Base-by-base conservation (phyloP, 139 green algal genomes). In the Chlamydomonas schloesseri region DNA sequence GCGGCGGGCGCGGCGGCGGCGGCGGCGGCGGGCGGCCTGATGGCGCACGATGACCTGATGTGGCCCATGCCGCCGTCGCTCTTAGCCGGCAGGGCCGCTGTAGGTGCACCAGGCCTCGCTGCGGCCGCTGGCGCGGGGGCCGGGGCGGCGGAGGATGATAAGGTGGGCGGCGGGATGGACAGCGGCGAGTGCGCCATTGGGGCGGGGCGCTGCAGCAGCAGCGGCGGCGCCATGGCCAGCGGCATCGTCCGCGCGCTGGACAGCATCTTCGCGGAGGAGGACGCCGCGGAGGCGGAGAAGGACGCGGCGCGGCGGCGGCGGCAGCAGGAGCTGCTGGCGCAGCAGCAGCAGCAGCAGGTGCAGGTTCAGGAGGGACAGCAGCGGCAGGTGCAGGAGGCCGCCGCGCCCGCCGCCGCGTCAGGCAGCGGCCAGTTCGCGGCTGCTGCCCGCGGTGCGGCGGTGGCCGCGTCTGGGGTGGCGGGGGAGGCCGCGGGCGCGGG, bases 251-350 rank as follows among this genome's bases (percentile, higher is more conserved):
- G 78, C 4, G 78, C 78, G n/a, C 78, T 84, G 46, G 42, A 84
- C 78, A 75, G 64, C 64, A 84, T 84, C 18, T 84, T 84, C 34
- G 64, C 42, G 28, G 78, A 84, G 46, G 78, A 84, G 31, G 78
- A 84, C 8, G 26, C 31, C 34, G 75, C 62, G 58, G 75, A 71
- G 58, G 34, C 65, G 37, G 29, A 47, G 26, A 58, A 17, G 17
- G 55, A 23, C 8, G 55, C 20, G 55, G 29, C 17, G 64, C 4
- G 64, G 18, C 29, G 13, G 64, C 64, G 60, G 23, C 73, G 69
- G 20, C 57, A 58, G 29, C 75, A 58, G 23, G 53, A 57, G 21
- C 26, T 20, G 17, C 75, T 55, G 28, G 57, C 8, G 53, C 13
- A 20, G 33, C 34, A 34, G 57, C 75, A 34, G 57, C 57, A 23